Evolutionary conservation across 192 early-diverging fungal genomes (phyloP), one percentile per base, ranked within the genome.

Genomic region (Allomyces javanicus): DNA sequence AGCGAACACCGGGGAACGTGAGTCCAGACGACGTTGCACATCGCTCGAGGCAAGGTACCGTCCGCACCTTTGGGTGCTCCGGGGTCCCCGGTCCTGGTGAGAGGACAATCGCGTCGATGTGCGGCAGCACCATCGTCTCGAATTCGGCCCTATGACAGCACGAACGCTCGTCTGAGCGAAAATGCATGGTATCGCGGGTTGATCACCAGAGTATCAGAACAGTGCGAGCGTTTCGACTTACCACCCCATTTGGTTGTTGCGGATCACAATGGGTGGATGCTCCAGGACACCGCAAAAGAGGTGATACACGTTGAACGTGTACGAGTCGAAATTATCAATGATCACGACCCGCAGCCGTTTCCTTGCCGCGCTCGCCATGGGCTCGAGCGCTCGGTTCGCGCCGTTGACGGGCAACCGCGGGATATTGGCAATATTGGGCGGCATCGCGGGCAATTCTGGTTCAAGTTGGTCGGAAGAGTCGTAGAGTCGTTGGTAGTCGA

Each of bases 241-340:
- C 94, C 94, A 97, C 27, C 78, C 50, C 70, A 89, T 88, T 74
- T 96, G 92, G 78, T 97, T 84, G 76, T 97, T 96, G 40, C 89
- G 80, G 68, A 97, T 90, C 26, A 96, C 88, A 7, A 94, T 21
- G 50, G 50, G 50, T 12, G 50, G 17, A 3, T 21, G 12, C 17
- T 14, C 21, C 50, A 58, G 17, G 50, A 58, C 50, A 14, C 21
- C 17, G 50, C 50, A 58, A 58, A 58, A 83, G 25, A 92, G 76
- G 70, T 92, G 90, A 63, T 88, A 72, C n/a, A 97, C 78, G 72
- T 97, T 97, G 76, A 92, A 90, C 1, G 94, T 97, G 72, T 97
- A 97, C 17, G 92, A 94, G 74, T 97, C 94, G 71, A 95, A 95
- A 79, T 97, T 95, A 75, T 97, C 94, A 63, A 97, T 83, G 63